Conservation (phyloP, 2,329 filamentous ascomycete genomes). For the Colletotrichum sp. region DNA sequence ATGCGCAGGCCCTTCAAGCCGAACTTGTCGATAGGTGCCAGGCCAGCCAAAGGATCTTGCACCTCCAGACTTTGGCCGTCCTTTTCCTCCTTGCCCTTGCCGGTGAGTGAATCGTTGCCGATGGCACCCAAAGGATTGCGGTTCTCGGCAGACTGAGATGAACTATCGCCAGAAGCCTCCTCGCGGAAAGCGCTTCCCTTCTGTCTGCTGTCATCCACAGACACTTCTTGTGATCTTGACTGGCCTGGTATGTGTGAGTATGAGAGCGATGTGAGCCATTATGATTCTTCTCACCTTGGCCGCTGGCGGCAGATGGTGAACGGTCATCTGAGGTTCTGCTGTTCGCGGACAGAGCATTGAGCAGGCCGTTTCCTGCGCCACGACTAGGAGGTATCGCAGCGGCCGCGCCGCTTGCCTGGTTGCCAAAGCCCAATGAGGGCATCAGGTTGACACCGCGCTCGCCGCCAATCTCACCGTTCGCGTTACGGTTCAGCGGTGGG, state of each 20-base stretch:
- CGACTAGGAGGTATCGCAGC: constrained; percentile 40
- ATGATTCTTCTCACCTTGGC: constrained; percentile 33
- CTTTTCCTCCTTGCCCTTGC: constrained; percentile 49
- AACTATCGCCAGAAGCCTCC: constrained; percentile 40
- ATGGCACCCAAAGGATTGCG: constrained; percentile 52
- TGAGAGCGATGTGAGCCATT: not conserved
- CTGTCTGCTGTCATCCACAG: constrained; percentile 49
- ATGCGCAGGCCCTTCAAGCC: constrained; percentile 68
- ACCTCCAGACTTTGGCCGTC: constrained; percentile 43
- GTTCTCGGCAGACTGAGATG: constrained; percentile 35
- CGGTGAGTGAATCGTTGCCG: constrained; percentile 44
- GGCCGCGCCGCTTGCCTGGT: constrained; percentile 43
- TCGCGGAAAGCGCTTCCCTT: constrained; percentile 51
- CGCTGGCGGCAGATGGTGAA: constrained; percentile 44
- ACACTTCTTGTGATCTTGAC: constrained; percentile 48
- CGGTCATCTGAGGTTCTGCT: constrained; percentile 54
- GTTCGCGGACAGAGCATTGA: constrained; percentile 69
- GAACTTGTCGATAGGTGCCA: constrained; percentile 68
- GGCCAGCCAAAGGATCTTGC: constrained; percentile 64
- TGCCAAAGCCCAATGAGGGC: constrained; percentile 58
- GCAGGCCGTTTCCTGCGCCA: constrained; percentile 59
- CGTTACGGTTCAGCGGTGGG: constrained; percentile 63
- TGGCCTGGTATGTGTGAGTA: not conserved
- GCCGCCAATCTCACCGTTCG: constrained; percentile 62
- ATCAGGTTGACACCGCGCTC: constrained; percentile 58